Base-by-base conservation (phyloP, 352 stramenopile genomes). In the Pythium utonaiense region DNA sequence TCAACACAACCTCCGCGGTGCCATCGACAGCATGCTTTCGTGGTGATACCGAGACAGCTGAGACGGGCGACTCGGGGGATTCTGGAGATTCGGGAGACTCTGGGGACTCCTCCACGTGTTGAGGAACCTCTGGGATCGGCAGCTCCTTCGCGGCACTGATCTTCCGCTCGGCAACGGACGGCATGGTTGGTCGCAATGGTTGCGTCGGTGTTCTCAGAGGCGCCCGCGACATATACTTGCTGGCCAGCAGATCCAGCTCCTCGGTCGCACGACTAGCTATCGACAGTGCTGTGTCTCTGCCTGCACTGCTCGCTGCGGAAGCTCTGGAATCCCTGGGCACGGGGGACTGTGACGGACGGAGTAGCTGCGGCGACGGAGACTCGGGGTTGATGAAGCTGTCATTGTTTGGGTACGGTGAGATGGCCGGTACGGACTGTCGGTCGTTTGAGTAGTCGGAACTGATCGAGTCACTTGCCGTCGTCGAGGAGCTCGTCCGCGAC, bases 171-270 rank as follows among this genome's bases (percentile, higher is more conserved):
- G 40, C 40, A 6, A 47, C n/a, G 6, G 40, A 47, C 40, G 40
- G 40, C 40, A 47, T 47, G 17, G 38, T 44, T 6, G 38, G 38
- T 24, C 38, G 16, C 40, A 47, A 19, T 14, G 12, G 24, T 19
- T 47, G 40, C 5, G n/a, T 25, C 6, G 40, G 40, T 5, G 40
- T 10, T 13, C 40, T 47, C 17, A 25, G 40, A 17, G 40, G 27
- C 4, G 40, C 19, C 21, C 44, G 45, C 16, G 14, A 19, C 60
- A 67, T 67, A 34, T 67, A 67, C 28, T 67, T 67, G 60, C 27
- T 60, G 16, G 60, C 60, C 12, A 67, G 47, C 61, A n/a, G 55
- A 68, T 56, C 62, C 36, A 70, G 57, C 47, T 70, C 62, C n/a
- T 69, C 63, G 6, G 63, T 61, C 28, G 47, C 57, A 22, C 57